phyloP scores from a whole-genome alignment of 139 green algal genomes.

The Yamagishiella unicocca region DNA sequence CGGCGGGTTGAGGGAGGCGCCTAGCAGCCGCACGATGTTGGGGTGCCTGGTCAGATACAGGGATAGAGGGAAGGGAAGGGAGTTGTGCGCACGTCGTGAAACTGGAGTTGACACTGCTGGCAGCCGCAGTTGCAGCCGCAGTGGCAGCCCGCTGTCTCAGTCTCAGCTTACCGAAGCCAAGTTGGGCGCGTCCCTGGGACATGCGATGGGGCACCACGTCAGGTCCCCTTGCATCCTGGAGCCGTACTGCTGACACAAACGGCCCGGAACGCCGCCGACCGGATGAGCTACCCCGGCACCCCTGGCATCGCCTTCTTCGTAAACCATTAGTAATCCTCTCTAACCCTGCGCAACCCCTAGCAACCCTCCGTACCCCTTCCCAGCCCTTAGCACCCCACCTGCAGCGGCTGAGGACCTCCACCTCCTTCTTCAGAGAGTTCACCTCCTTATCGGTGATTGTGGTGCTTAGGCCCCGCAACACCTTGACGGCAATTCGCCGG shows the following conservation, averaged over 20 bases:
- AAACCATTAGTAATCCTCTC: neutral
- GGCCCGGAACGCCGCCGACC: neutral
- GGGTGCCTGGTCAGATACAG: neutral
- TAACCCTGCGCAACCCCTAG: neutral
- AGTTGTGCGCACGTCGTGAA: neutral
- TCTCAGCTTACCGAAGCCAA: too few relatives aligned
- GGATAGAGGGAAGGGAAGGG: neutral
- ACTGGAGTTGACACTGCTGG: too few relatives aligned
- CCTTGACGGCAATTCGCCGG: neutral
- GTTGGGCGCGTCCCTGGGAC: too few relatives aligned
- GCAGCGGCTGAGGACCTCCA: constrained; percentile 21
- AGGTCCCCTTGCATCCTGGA: too few relatives aligned
- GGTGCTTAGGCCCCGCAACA: neutral
- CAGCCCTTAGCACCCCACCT: neutral
- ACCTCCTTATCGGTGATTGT: neutral
- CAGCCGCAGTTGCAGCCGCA: too few relatives aligned
- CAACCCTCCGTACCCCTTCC: neutral
- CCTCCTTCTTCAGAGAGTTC: constrained; percentile 8
- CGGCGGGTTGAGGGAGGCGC: neutral
- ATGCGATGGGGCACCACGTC: too few relatives aligned
- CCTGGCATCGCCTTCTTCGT: neutral
- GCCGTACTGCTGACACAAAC: neutral
- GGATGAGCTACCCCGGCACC: neutral
- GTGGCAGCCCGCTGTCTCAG: too few relatives aligned
- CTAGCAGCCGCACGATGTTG: constrained; percentile 34